phyloP scores from a whole-genome alignment of 176 grass and related monocot species.

The Musa schizocarpa region DNA sequence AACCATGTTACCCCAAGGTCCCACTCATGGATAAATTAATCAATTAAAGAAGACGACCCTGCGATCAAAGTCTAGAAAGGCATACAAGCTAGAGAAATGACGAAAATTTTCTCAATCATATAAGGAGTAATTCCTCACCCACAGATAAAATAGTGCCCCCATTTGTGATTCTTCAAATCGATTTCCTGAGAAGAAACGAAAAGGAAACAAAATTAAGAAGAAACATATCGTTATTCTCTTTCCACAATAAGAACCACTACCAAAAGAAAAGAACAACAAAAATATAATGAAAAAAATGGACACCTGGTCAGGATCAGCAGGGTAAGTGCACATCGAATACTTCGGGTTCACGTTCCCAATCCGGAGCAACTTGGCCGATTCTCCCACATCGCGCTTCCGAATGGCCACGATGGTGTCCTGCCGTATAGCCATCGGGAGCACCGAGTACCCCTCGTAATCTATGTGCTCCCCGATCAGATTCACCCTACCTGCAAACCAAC shows the following conservation, averaged over 20 bases:
- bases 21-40: neutral
- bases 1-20: neutral
- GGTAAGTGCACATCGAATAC: slow-evolving; percentile 71
- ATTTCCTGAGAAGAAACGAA: slow-evolving; percentile 47
- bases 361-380: slow-evolving; percentile 33
- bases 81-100: slow-evolving; percentile 1
- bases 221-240: neutral
- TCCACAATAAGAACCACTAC: neutral
- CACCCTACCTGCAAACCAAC: slow-evolving; percentile 54
- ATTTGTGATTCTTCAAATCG: slow-evolving; percentile 90
- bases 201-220: neutral
- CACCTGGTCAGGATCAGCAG: slow-evolving; percentile 77
- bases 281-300: neutral
- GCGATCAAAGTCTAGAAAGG: slow-evolving; percentile 4
- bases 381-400: slow-evolving; percentile 33
- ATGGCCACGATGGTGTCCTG: slow-evolving; percentile 97
- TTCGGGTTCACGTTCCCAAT: slow-evolving; percentile 84
- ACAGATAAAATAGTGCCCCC: slow-evolving; percentile 97
- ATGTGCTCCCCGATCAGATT: slow-evolving; percentile 98
- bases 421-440: slow-evolving; percentile 96
- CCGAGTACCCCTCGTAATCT: slow-evolving; percentile 93
- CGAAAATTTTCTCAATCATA: neutral
- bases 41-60: neutral
- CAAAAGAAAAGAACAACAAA: neutral
- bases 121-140: slow-evolving; percentile 45